Evolutionary conservation across 2,329 filamentous ascomycete genomes (phyloP), one percentile per base, ranked within the genome.

Genomic region (Emericellopsis cladophorae): DNA sequence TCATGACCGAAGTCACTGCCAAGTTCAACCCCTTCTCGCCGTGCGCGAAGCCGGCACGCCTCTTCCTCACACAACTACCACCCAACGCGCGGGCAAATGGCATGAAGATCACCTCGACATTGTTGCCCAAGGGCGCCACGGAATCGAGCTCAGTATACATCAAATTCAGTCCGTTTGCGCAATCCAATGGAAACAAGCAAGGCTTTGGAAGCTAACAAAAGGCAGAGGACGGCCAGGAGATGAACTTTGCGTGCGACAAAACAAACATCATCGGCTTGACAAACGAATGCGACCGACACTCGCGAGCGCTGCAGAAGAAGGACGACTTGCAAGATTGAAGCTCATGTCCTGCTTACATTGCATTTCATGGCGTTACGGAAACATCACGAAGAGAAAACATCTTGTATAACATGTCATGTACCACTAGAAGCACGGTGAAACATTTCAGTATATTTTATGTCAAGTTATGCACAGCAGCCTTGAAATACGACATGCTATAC

Each of bases 11-110:
- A 59, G 79, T 96, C 53, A 79, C 74, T 54, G 82, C 87, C 49
- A 79, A 78, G 59, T 95, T 96, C 78, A 95, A 94, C 65, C 90
- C 92, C 32, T 96, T 96, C 74, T 83, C 79, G 23, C 65, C 74
- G 21, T 72, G 74, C 58, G 80, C 86, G 46, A 88, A 87, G 56
- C 82, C 89, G 21, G 89, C 87, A 32, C 81, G 92, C 35, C 72
- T 94, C 40, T 92, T 96, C 63, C 84, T 96, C 50, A 82, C 85
- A 26, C 73, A 84, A 48, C 77, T 98, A 26, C 87, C 90, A 9
- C 76, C 88, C 34, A 79, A 81, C 53, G 88, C 88, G 45, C 79
- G 88, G 41, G 65, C 70, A 42, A 72, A 68, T 41, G 78, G 75
- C 48, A 86, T 95, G 70, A 76, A 79, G 54, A 83, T 96, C 55